These are phyloP conservation scores for Wickerhamomyces sydowiorum DNA, from an alignment of 805 yeast genomes.

Conservation along the genomic window DNA sequence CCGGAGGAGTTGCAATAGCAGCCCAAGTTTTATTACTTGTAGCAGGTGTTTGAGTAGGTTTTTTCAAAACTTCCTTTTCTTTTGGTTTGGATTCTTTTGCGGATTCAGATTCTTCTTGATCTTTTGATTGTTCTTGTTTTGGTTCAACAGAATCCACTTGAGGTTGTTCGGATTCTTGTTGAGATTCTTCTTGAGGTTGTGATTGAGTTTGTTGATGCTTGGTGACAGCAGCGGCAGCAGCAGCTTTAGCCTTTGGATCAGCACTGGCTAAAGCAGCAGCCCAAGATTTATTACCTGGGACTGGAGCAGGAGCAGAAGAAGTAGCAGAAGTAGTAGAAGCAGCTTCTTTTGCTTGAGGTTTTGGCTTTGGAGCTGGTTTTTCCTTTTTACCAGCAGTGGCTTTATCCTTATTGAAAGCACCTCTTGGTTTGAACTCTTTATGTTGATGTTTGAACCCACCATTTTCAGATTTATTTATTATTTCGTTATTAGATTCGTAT, in stretches of 20 bases:
- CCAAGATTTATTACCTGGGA: slow-evolving; percentile 18
- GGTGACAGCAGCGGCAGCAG: slow-evolving; percentile 12
- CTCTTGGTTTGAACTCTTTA: slow-evolving; percentile 14
- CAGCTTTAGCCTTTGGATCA: slow-evolving; percentile 18
- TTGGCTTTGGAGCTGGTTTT: slow-evolving; percentile 7
- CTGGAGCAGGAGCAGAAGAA: slow-evolving; percentile 12
- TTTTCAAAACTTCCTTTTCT: slow-evolving; percentile 7
- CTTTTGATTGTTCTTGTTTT: slow-evolving; percentile 14
- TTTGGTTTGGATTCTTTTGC: too few species aligned
- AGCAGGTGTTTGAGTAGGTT: slow-evolving; percentile 19
- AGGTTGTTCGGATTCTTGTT: slow-evolving; percentile 6
- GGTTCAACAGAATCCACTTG: slow-evolving; percentile 7
- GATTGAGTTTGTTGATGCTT: slow-evolving; percentile 9
- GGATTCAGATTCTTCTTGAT: slow-evolving; percentile 1
- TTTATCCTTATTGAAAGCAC: slow-evolving; percentile 1
- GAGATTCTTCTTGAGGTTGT: slow-evolving; percentile 9
- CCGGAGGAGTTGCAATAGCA: slow-evolving; percentile 54
- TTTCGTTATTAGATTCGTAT: slow-evolving; percentile 13
- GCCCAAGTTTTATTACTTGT: slow-evolving; percentile 53
- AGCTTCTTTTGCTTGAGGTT: slow-evolving; percentile 2
- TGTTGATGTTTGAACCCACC: slow-evolving; percentile 9
- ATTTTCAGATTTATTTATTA: slow-evolving; percentile 12
- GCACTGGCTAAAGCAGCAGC: slow-evolving; percentile 19
- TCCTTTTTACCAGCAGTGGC: slow-evolving; percentile 15
- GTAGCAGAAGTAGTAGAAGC: slow-evolving; percentile 14